A percentile compares a stretch with the other conserved stretches of the same genome.
Conservation (phyloP, 2,329 filamentous ascomycete species). For the Penicillium sp. region DNA sequence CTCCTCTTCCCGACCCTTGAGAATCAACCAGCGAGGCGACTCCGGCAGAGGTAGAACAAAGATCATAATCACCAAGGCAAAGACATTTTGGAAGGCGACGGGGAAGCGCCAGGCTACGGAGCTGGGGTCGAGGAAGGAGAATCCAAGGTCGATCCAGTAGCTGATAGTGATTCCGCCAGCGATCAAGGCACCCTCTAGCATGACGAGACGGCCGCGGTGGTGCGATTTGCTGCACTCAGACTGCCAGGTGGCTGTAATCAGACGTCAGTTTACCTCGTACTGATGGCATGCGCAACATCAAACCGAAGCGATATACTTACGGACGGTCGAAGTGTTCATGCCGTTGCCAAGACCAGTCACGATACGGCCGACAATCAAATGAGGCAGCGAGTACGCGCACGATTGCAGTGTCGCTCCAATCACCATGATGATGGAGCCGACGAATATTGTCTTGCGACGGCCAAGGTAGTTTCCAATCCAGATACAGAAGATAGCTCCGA, state of each 20-base stretch:
- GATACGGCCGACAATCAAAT: slow-evolving; percentile 57
- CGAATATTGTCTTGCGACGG: slow-evolving; percentile 55
- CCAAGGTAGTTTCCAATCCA: slow-evolving; percentile 57
- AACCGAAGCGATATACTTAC: slow-evolving; percentile 44
- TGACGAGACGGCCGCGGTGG: slow-evolving; percentile 54
- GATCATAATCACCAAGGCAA: too few species aligned
- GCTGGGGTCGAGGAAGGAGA: slow-evolving; percentile 52
- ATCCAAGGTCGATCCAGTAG: too few species aligned
- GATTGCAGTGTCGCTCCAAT: slow-evolving; percentile 55
- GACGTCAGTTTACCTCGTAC: slow-evolving; percentile 2
- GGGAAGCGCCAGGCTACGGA: slow-evolving; percentile 27
- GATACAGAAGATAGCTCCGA: slow-evolving; percentile 55
- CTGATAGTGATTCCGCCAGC: slow-evolving; percentile 51
- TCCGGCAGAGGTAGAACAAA: too few species aligned
- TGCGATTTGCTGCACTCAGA: slow-evolving; percentile 53
- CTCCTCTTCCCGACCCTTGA: too few species aligned
- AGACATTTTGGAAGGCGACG: too few species aligned
- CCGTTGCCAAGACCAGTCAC: slow-evolving; percentile 58
- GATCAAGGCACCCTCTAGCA: slow-evolving; percentile 55
- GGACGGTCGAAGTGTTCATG: slow-evolving; percentile 57
- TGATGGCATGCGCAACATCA: neutral
- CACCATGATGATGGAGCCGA: slow-evolving; percentile 54
- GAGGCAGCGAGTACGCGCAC: slow-evolving; percentile 51
- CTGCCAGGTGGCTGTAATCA: slow-evolving; percentile 20
- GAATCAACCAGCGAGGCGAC: too few species aligned